phyloP scores from a whole-genome alignment of 2,329 filamentous ascomycete genomes.

The Tetracladium maxilliforme region DNA sequence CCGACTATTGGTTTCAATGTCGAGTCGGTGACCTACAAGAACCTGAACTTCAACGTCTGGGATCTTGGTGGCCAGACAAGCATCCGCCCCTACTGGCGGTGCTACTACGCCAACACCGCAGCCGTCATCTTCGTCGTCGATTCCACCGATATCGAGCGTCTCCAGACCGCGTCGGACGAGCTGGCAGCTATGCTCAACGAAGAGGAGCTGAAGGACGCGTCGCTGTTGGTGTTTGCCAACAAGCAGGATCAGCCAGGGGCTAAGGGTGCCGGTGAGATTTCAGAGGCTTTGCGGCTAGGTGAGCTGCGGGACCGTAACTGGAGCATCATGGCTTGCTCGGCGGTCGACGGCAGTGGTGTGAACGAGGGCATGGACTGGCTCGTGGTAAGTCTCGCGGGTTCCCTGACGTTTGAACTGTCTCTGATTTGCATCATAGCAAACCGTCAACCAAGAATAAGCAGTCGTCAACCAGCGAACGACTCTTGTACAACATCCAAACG shows the following conservation, averaged over 20 bases:
- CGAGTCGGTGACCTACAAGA: constrained; percentile 96
- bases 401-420: constrained; percentile 1
- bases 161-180: constrained; percentile 87
- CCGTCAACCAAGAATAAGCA: constrained; percentile 11
- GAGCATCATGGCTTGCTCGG: constrained; percentile 97
- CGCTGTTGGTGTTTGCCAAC: constrained; percentile 91
- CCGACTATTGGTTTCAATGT: constrained; percentile 99
- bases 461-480: too few relatives aligned
- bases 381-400: constrained; percentile 29
- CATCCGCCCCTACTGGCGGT: constrained; percentile 96
- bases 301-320: constrained; percentile 94
- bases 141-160: constrained; percentile 88
- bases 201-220: constrained; percentile 87
- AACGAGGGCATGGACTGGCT: constrained; percentile 99
- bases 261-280: constrained; percentile 93
- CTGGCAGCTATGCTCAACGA: constrained; percentile 91
- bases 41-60: constrained; percentile 98
- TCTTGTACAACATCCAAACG: too few relatives aligned
- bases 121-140: constrained; percentile 98
- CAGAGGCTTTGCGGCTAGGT: constrained; percentile 77
- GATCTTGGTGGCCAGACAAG: constrained; percentile 97
- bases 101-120: constrained; percentile 97
- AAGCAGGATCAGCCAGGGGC: constrained; percentile 98
- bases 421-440: too few relatives aligned
- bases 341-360: constrained; percentile 87